Evolutionary conservation across 2,329 filamentous ascomycete species (phyloP), one percentile per base, ranked within the genome.

Genomic region (Teratosphaeria pseudoeucalypti): DNA sequence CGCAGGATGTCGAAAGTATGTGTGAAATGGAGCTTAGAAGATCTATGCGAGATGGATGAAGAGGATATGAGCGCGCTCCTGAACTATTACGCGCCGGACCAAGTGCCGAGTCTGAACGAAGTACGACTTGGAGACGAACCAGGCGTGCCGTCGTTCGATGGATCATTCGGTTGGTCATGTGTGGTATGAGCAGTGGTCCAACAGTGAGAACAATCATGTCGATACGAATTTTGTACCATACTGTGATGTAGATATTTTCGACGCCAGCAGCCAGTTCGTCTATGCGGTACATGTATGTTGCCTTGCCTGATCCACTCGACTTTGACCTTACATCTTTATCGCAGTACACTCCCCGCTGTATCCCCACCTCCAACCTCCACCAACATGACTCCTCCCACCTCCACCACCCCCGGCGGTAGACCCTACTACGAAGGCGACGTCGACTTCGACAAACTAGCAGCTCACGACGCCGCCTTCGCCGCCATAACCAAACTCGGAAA

Each of bases 1-100:
- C 52, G 23, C 63, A 90, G 88, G 91, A 97, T 97, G 89, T 90
- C 86, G 55, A 87, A 84, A 64, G 89, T 97, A 39, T 96, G 92
- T 76, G 90, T 96, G 67, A 81, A 85, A 39, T 96, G 92, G 80
- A 86, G 81, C 57, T 84, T 95, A 72, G 87, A 95, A 62, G 88
- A 96, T 63, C 82, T 97, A 66, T 92, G 90, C 65, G 82, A 83
- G 37, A 85, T 97, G 81, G 84, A 83, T 23, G 89, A 94, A 56
- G 82, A 87, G 67, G 92, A 81, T 68, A 95, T 97, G 88, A 85
- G 89, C 58, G 82, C 81, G 58, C 77, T 97, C n/a, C 76, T 97
- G 43, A 78, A 79, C n/a, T 92, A 86, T 71, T 96, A 95, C 68
- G 73, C 71, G 58, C 74, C 76, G 1, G 73, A 75, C 47, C 68